Evolutionary conservation across 2,329 filamentous ascomycete genomes (phyloP), one percentile per base, ranked within the genome.

Genomic region (Aspergillus persii): DNA sequence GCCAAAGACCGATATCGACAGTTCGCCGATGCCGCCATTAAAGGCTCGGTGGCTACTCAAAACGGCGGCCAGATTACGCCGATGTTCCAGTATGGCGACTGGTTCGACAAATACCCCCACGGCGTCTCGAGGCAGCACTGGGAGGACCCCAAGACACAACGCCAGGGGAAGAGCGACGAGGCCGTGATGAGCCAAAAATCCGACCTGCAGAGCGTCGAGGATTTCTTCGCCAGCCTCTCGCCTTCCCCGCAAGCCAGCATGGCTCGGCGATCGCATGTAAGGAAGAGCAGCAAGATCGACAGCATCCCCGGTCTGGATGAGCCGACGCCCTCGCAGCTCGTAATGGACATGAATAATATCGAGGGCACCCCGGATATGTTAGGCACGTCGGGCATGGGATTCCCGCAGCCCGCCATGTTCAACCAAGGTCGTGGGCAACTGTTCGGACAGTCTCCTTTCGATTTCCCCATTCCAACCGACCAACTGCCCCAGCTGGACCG

Each of bases 1-100:
- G 83, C 97, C 39, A 92, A 95, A 60, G 90, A 94, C 56, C 87
- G 96, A 61, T 99, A 96, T 72, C 86, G 90, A 54, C 86, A 87
- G 51, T 94, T 92, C 66, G 88, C 92, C 15, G 92, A 97, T 73
- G 89, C 89, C n/a, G 86, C 88, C 31, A 82, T 88, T 55, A 85
- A 86, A 65, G 91, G 90, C 8, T 81, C 73, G 11, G 81, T 63
- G 72, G 77, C 60, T 74, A 70, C 62, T 15, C 68, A 71, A 47
- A 71, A 73, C 26, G 71, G 70, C 33, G 65, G 65, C 9, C 68
- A 73, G n/a, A 76, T 83, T 4, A 83, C 84, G 5, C 83, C 84
- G 8, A 90, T 97, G 68, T 93, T 96, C 74, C 94, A 98, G 69
- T 98, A 98, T 68, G 92, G 93, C 54, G 95, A 98, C 76, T 98